A percentile compares a stretch with the other conserved stretches of the same genome.
Conservation (phyloP, 2,329 filamentous ascomycete genomes). For the Exserohilum rostratum region DNA sequence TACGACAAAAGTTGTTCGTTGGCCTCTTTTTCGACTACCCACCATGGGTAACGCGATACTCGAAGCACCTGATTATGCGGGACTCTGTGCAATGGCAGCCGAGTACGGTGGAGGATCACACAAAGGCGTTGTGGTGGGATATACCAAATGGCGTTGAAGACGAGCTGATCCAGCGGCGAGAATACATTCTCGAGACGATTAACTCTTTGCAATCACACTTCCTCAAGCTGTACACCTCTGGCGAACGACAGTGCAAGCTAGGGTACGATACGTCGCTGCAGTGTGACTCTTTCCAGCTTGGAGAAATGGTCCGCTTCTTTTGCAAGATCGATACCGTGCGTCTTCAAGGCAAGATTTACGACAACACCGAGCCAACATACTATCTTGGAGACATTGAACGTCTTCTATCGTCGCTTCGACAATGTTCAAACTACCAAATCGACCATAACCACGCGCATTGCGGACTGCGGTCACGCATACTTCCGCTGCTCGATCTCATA, state of each 20-base stretch:
- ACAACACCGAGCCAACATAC: constrained; percentile 51
- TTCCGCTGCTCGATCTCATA: constrained; percentile 70
- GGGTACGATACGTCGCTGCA: constrained; percentile 75
- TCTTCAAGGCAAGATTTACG: constrained; percentile 55
- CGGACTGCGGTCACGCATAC: constrained; percentile 68
- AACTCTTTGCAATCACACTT: constrained; percentile 74
- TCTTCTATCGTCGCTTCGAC: constrained; percentile 65
- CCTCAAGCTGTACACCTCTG: constrained; percentile 69
- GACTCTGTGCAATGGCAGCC: constrained; percentile 66
- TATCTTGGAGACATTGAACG: constrained; percentile 67
- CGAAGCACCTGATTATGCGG: constrained; percentile 68
- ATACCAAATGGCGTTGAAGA: constrained; percentile 72
- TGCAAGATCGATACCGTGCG: constrained; percentile 65
- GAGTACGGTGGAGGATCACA: constrained; percentile 45
- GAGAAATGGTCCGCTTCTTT: constrained; percentile 77
- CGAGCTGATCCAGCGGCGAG: constrained; percentile 70
- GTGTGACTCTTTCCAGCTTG: constrained; percentile 79
- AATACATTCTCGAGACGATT: constrained; percentile 70
- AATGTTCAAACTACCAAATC: constrained; percentile 75
- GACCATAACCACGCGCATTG: constrained; percentile 77
- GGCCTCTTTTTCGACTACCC: constrained; percentile 69
- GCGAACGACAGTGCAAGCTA: constrained; percentile 71
- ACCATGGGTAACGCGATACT: constrained; percentile 64
- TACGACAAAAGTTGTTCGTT: constrained; percentile 73
- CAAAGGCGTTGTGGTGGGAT: constrained; percentile 71